Percentiles rank a stretch among this genome's conserved stretches.
These are phyloP conservation scores for Lathyrus sativus DNA, from an alignment of 306 rosid genomes.

Conservation along the genomic window DNA sequence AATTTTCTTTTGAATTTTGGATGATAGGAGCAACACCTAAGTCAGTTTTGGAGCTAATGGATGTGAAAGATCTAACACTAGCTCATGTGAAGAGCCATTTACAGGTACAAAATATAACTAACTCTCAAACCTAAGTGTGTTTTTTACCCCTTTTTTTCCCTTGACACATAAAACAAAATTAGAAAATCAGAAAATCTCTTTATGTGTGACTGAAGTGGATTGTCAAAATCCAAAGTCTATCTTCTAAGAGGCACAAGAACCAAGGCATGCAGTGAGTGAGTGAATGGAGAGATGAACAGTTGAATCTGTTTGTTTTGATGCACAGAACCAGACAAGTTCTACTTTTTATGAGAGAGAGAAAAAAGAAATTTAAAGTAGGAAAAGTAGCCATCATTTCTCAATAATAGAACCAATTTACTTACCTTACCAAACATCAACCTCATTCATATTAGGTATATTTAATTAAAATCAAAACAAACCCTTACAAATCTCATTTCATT, in stretches of 20 bases:
- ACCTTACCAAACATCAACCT: constrained; percentile 83
- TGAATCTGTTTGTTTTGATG: constrained; percentile 48
- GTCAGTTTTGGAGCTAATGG: constrained; percentile 92
- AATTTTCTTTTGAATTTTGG: neutral
- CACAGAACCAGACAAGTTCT: constrained; percentile 77
- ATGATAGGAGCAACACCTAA: constrained; percentile 89
- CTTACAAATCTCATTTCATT: constrained; percentile 36
- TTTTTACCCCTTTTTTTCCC: neutral
- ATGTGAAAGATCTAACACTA: constrained; percentile 90
- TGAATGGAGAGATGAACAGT: constrained; percentile 55
- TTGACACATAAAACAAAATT: constrained; percentile 35
- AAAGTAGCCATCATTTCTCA: constrained; percentile 95
- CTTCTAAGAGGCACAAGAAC: constrained; percentile 48
- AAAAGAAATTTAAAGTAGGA: constrained; percentile 33
- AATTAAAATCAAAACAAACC: constrained; percentile 45
- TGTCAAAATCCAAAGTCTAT: constrained; percentile 44
- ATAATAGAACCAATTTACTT: constrained; percentile 82
- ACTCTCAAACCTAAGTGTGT: neutral
- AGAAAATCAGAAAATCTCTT: constrained; percentile 4
- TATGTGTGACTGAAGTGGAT: constrained; percentile 42
- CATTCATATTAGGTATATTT: constrained; percentile 37
- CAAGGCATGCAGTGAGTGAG: constrained; percentile 59
- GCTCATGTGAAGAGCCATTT: constrained; percentile 99
- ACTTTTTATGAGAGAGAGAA: constrained; percentile 55
- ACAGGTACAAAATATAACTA: constrained; percentile 60